Evolutionary conservation across 1,284 basidiomycete species (phyloP).

Genomic region (Papiliotrema flavescens): DNA sequence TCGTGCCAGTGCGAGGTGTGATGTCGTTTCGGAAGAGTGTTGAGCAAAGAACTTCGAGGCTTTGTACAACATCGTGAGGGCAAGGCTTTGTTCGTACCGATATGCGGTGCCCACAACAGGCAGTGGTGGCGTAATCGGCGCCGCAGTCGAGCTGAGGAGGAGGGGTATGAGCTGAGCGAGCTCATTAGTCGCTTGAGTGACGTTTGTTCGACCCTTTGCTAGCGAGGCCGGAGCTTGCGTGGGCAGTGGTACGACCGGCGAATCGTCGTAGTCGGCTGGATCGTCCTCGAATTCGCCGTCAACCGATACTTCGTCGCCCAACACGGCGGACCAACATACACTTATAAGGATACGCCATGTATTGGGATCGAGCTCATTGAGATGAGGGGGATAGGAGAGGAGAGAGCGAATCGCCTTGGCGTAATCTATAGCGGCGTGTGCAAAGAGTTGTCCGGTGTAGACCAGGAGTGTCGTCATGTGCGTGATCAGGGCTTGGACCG

Average conservation of each 20-base stretch:
- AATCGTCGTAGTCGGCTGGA: slow-evolving; percentile 35
- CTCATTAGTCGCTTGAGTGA: slow-evolving; percentile 55
- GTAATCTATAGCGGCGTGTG: slow-evolving; percentile 72
- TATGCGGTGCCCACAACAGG: background rate
- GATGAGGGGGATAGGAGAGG: slow-evolving; percentile 66
- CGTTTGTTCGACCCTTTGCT: background rate
- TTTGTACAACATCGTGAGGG: slow-evolving; percentile 60
- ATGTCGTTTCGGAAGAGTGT: slow-evolving; percentile 62
- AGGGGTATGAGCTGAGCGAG: slow-evolving; percentile 64
- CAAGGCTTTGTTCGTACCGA: slow-evolving; percentile 37
- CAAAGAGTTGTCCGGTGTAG: slow-evolving; percentile 57
- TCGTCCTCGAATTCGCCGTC: slow-evolving; percentile 18
- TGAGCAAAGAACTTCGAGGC: slow-evolving; percentile 63
- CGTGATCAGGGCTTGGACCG: slow-evolving; percentile 53
- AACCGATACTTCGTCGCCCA: slow-evolving; percentile 59
- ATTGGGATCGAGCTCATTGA: slow-evolving; percentile 65
- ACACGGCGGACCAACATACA: slow-evolving; percentile 70
- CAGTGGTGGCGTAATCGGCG: slow-evolving; percentile 30
- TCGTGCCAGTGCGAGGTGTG: slow-evolving; percentile 68
- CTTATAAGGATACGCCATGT: slow-evolving; percentile 68
- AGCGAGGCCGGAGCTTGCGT: background rate
- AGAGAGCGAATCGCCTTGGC: slow-evolving; percentile 68
- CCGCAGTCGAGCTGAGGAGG: slow-evolving; percentile 57
- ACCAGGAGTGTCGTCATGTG: slow-evolving; percentile 67
- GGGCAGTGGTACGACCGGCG: slow-evolving; percentile 49